Conservation (phyloP, 1,284 basidiomycete genomes). For the Ustilago lituana region DNA sequence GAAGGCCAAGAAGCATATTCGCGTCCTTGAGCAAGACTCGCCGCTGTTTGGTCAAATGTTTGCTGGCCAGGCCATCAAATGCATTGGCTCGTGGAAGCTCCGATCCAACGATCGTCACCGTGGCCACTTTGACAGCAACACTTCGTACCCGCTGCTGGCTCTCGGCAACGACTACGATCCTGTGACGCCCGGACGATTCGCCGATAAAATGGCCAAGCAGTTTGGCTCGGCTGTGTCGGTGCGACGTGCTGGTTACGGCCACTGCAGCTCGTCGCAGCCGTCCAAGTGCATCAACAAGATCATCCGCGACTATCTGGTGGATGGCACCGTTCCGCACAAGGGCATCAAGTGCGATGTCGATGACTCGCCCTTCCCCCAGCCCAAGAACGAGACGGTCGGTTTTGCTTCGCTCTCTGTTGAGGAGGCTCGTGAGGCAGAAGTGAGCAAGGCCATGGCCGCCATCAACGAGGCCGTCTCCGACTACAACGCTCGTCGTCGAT, state of each 20-base stretch:
- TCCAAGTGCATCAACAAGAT: constrained; percentile 50
- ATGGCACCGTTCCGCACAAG: constrained; percentile 45
- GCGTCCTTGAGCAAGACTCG: constrained; percentile 32
- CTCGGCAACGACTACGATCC: constrained; percentile 56
- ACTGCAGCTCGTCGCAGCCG: constrained; percentile 47
- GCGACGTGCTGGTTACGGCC: constrained; percentile 43
- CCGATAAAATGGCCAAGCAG: constrained; percentile 41
- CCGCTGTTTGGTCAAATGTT: constrained; percentile 45
- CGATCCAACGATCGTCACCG: constrained; percentile 46
- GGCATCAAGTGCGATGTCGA: constrained; percentile 42
- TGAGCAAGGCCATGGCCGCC: constrained; percentile 29
- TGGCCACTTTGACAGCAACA: constrained; percentile 44
- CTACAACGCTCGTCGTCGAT: constrained; percentile 22
- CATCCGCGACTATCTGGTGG: constrained; percentile 48
- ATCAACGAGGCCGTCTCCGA: constrained; percentile 28
- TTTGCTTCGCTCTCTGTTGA: constrained; percentile 13
- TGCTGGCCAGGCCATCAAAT: constrained; percentile 23
- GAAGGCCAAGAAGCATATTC: constrained; percentile 25
- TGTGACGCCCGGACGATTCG: constrained; percentile 47
- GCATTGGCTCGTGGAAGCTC: constrained; percentile 38
- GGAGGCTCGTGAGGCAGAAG: constrained; percentile 15
- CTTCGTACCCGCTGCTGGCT: constrained; percentile 44
- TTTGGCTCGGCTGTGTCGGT: constrained; percentile 44
- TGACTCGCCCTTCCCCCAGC: constrained; percentile 32
- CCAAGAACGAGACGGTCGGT: constrained; percentile 16